These are phyloP conservation scores for Collybiopsis luxurians DNA, from an alignment of 768 basidiomycete species.

Conservation along the genomic window DNA sequence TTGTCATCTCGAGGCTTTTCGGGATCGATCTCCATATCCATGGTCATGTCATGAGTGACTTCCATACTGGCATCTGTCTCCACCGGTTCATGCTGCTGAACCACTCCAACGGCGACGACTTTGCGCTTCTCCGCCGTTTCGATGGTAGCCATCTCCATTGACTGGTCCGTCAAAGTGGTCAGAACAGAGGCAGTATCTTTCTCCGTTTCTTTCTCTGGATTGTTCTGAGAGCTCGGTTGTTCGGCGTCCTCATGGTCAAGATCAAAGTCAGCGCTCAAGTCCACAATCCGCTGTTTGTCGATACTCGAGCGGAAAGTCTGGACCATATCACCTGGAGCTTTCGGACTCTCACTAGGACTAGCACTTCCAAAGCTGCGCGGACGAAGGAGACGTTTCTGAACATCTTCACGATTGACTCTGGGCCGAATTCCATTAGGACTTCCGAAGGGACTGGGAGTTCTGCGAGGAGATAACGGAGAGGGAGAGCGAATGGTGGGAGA, in stretches of 20 bases:
- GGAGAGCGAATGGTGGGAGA: slow-evolving; percentile 18
- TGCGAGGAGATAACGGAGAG: slow-evolving; percentile 9
- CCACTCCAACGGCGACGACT: slow-evolving; percentile 15
- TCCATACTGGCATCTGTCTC: slow-evolving; percentile 8
- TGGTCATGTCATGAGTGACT: neutral
- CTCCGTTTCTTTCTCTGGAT: slow-evolving; percentile 32
- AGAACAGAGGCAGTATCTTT: slow-evolving; percentile 36
- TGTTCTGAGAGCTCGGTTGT: neutral
- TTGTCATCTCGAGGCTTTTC: too few species aligned
- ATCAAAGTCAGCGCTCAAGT: neutral
- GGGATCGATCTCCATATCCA: too few species aligned
- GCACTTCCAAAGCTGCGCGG: slow-evolving; percentile 40
- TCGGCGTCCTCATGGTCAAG: neutral
- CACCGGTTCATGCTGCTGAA: slow-evolving; percentile 5
- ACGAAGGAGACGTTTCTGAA: slow-evolving; percentile 38
- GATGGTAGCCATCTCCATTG: slow-evolving; percentile 50
- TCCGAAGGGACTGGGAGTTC: neutral
- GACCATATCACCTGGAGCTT: neutral
- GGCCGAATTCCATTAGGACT: slow-evolving; percentile 20
- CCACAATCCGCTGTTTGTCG: slow-evolving; percentile 2
- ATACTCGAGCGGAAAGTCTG: neutral
- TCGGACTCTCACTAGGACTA: slow-evolving; percentile 14
- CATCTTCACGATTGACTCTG: slow-evolving; percentile 40
- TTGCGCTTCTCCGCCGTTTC: slow-evolving; percentile 43
- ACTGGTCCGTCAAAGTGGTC: slow-evolving; percentile 39